Evolutionary conservation across 257 asterid species (phyloP), one percentile per base, ranked within the genome.

Genomic region (Solanum medicagineum): DNA sequence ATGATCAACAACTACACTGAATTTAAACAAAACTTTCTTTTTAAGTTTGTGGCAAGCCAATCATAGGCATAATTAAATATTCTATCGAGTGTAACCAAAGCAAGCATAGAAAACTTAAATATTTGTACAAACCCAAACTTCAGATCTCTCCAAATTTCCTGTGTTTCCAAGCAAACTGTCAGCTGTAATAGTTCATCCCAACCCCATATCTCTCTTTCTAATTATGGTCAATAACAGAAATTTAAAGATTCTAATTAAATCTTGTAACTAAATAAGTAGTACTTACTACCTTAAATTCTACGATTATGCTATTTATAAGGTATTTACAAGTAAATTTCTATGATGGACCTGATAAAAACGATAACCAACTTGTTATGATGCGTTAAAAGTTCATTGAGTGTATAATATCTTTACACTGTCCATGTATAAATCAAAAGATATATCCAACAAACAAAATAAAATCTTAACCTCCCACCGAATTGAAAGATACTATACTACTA

Each of bases 151-250:
- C 60, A 22, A 74, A 7, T 74, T 45, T 47, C 42, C 81, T 47
- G 81, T 51, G 12, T 85, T 86, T 73, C 55, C 87, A 91, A 90
- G 93, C 93, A 91, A 90, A 42, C 84, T n/a, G 60, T 70, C 86
- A 60, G 83, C 80, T 55, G 44, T 26, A 60, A 74, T 74, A 45
- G 59, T 45, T 45, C 81, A 40, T 12, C 40, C 59, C 80, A 44
- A 13, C 42, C 57, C 57, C 81, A 22, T 7, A 14, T 2, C n/a
- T 22, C 22, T 45, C 81, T 22, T 45, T 45, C 81, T 24, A 74
- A n/a, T n/a, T 7, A 74, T 45, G 51, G 26, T 13, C 42, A 49
- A 73, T 22, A 47, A 7, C 40, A 45, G 13, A n/a, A 74, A 45
- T 5, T 47, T 22, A 10, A 22, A 74, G 59, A 74, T 74, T 45